Conservation (phyloP, 306 rosid species). For the Castanea mollissima region DNA sequence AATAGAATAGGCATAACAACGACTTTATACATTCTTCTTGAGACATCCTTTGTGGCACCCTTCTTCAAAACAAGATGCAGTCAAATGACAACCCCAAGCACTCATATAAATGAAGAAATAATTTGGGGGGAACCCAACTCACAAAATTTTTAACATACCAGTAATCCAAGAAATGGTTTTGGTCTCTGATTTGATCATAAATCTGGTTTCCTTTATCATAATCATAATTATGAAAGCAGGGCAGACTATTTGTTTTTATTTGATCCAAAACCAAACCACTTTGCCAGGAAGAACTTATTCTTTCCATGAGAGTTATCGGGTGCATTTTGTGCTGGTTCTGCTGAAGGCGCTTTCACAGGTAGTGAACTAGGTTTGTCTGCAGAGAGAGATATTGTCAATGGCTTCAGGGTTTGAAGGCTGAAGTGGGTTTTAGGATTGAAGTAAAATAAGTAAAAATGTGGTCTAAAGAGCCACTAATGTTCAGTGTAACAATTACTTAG, state of each 20-base stretch:
- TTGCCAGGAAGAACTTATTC: constrained; percentile 62
- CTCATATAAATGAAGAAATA: background rate
- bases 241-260: constrained; percentile 33
- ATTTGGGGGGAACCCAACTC: background rate
- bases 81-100: background rate
- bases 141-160: constrained; percentile 11
- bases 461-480: background rate
- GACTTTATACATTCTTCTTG: constrained; percentile 3
- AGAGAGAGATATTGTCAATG: constrained; percentile 31
- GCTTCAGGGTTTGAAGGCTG: constrained; percentile 17
- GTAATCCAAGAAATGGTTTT: constrained; percentile 2
- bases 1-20: constrained; percentile 8
- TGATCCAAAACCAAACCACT: constrained; percentile 90
- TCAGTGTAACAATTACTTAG: background rate
- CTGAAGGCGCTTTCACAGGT: constrained; percentile 38
- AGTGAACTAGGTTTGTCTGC: constrained; percentile 50
- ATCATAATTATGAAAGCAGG: constrained; percentile 10
- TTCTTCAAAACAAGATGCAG: background rate
- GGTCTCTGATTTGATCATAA: background rate
- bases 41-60: background rate
- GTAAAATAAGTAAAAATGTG: background rate
- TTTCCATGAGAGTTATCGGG: constrained; percentile 54
- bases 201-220: constrained; percentile 13
- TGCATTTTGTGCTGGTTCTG: constrained; percentile 31
- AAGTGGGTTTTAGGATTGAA: background rate